Percentiles rank a stretch among this genome's conserved stretches.
Conservation (phyloP, 139 green algal genomes). For the Chlamydomonas incerta region DNA sequence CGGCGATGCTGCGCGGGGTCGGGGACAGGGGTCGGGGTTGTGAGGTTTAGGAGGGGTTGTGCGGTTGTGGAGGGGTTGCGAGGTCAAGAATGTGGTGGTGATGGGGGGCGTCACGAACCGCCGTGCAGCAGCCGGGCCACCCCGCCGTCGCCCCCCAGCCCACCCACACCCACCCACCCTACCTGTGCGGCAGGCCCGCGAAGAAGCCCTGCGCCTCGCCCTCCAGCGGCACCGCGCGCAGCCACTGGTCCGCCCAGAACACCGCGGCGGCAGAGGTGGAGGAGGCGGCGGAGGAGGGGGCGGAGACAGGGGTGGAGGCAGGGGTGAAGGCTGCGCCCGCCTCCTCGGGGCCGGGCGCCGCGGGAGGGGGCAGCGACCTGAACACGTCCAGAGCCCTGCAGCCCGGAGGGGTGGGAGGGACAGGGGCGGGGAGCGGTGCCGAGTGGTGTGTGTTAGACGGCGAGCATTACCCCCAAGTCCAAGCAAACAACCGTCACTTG, state of each 20-base stretch:
- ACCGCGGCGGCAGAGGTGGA: background rate
- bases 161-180: background rate
- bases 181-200: slow-evolving; percentile 51
- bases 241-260: slow-evolving; percentile 59
- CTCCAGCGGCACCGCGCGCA: slow-evolving; percentile 59
- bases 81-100: too few species aligned
- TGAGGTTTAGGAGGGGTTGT: background rate
- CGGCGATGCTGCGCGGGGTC: slow-evolving; percentile 23
- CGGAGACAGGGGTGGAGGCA: too few species aligned
- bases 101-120: too few species aligned
- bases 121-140: too few species aligned
- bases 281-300: too few species aligned
- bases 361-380: slow-evolving; percentile 5
- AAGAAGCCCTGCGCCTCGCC: slow-evolving; percentile 72
- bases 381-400: slow-evolving; percentile 52
- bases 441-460: too few species aligned
- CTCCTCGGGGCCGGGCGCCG: background rate
- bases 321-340: too few species aligned
- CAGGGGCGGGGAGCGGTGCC: background rate
- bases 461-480: too few species aligned
- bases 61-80: background rate
- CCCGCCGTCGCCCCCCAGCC: background rate
- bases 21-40: background rate
- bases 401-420: background rate
- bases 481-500: too few species aligned